Evolutionary conservation across 2,329 filamentous ascomycete genomes (phyloP).

Genomic region (Fusarium foetens): DNA sequence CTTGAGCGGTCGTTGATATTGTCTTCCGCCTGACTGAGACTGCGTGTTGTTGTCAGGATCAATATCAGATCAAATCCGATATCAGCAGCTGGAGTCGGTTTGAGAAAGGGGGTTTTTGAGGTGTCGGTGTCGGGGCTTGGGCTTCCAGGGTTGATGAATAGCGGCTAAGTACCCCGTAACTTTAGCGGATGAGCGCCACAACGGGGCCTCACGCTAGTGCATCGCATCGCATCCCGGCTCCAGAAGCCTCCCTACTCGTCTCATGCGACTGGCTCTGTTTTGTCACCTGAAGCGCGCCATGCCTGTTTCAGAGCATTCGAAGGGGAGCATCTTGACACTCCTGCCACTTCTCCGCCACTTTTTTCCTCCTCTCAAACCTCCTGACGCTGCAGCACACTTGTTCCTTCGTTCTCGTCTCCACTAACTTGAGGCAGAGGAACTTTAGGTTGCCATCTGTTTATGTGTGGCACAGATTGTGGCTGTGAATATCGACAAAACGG

Average conservation of each 20-base stretch:
- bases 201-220: slow-evolving; percentile 18
- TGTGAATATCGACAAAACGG: not conserved
- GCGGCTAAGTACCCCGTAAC: slow-evolving; percentile 42
- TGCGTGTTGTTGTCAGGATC: slow-evolving; percentile 31
- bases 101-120: slow-evolving; percentile 45
- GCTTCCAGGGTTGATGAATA: slow-evolving; percentile 19
- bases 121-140: slow-evolving; percentile 40
- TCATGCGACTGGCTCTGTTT: slow-evolving; percentile 31
- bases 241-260: slow-evolving; percentile 22
- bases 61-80: slow-evolving; percentile 30
- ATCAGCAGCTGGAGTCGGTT: slow-evolving; percentile 36
- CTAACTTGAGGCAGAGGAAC: slow-evolving; percentile 13
- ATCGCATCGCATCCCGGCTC: slow-evolving; percentile 11
- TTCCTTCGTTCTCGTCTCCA: slow-evolving; percentile 19
- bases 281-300: slow-evolving; percentile 44
- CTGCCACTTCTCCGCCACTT: slow-evolving; percentile 4
- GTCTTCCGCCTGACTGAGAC: not conserved
- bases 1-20: not conserved
- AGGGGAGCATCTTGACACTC: slow-evolving; percentile 3
- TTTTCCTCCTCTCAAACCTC: slow-evolving; percentile 6
- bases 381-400: slow-evolving; percentile 30
- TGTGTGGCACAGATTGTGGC: slow-evolving; percentile 2
- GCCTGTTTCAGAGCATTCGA: slow-evolving; percentile 18
- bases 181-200: slow-evolving; percentile 36
- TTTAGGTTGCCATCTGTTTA: slow-evolving; percentile 1